A percentile compares a stretch with the other conserved stretches of the same genome.
Conservation (phyloP, 1,139 yeast genomes). For the Ogataea hybrid region DNA sequence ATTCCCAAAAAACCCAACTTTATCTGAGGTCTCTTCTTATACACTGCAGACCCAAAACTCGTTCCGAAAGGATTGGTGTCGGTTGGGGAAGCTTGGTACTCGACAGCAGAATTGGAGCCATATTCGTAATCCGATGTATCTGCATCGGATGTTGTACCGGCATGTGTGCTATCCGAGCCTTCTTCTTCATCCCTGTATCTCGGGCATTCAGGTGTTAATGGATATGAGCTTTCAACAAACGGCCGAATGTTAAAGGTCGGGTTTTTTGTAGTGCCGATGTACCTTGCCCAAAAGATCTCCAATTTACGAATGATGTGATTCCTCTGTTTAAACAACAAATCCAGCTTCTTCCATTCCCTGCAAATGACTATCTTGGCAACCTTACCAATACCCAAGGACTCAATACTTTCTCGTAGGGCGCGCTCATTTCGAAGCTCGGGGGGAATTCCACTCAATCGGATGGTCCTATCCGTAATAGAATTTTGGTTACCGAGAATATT, state of each 20-base stretch:
- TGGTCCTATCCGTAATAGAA: slow-evolving; percentile 90
- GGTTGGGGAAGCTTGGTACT: not conserved
- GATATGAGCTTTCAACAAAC: slow-evolving; percentile 26
- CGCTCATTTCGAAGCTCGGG: slow-evolving; percentile 70
- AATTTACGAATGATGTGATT: slow-evolving; percentile 49
- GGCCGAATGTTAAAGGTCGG: slow-evolving; percentile 27
- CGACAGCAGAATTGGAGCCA: slow-evolving; percentile 10
- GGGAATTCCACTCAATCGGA: slow-evolving; percentile 89
- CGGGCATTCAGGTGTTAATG: slow-evolving; percentile 15
- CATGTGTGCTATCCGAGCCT: not conserved
- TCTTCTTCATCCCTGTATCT: slow-evolving; percentile 20
- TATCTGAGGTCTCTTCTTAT: slow-evolving; percentile 49
- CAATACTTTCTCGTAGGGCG: slow-evolving; percentile 69
- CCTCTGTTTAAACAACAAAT: slow-evolving; percentile 61
- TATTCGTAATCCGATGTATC: slow-evolving; percentile 28
- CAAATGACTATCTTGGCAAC: slow-evolving; percentile 78
- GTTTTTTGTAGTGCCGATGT: slow-evolving; percentile 42
- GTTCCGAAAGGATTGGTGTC: slow-evolving; percentile 10
- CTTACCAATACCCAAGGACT: slow-evolving; percentile 72
- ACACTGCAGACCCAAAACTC: slow-evolving; percentile 30
- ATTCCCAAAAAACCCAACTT: slow-evolving; percentile 51
- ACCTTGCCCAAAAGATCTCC: slow-evolving; percentile 78
- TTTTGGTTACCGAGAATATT: slow-evolving; percentile 82
- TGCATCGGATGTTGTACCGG: slow-evolving; percentile 8
- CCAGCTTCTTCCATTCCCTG: slow-evolving; percentile 78